Conservation (phyloP, 352 stramenopile species). For the Phytopythium helicoides region DNA sequence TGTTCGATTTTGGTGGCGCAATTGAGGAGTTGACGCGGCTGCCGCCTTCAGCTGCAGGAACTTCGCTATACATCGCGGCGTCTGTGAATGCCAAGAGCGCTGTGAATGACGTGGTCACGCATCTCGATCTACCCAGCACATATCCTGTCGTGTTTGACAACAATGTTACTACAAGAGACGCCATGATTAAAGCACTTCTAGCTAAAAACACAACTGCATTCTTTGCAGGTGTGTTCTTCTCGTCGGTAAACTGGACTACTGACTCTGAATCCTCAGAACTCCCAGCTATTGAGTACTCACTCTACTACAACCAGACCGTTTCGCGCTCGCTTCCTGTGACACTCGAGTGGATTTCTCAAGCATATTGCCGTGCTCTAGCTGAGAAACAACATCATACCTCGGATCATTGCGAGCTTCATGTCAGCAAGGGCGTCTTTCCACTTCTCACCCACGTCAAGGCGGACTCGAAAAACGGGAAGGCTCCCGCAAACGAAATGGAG, state of each 20-base stretch:
- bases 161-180: conserved; percentile 19
- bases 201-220: conserved; percentile 40
- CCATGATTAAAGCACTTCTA: conserved; percentile 43
- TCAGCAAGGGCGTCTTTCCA: conserved; percentile 52
- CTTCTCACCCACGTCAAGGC: conserved; percentile 20
- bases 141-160: conserved; percentile 28
- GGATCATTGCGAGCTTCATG: conserved; percentile 40
- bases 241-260: conserved; percentile 28
- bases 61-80: conserved; percentile 48
- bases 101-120: conserved; percentile 26
- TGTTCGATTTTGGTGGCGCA: conserved; percentile 23
- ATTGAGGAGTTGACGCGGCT: conserved; percentile 57
- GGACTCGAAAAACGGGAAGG: conserved; percentile 10
- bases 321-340: conserved; percentile 54
- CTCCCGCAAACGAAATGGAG: conserved; percentile 1
- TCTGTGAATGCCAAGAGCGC: conserved; percentile 13
- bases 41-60: conserved; percentile 23
- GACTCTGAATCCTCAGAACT: not conserved
- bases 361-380: conserved; percentile 42
- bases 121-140: conserved; percentile 17
- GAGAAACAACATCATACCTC: conserved; percentile 12
- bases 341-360: conserved; percentile 56
- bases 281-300: conserved; percentile 31
- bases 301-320: conserved; percentile 75
- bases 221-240: conserved; percentile 59